A percentile compares a stretch with the other conserved stretches of the same genome.
Evolutionary conservation across 2,329 filamentous ascomycete genomes (phyloP).

Genomic region (Bipolaris oryzae): DNA sequence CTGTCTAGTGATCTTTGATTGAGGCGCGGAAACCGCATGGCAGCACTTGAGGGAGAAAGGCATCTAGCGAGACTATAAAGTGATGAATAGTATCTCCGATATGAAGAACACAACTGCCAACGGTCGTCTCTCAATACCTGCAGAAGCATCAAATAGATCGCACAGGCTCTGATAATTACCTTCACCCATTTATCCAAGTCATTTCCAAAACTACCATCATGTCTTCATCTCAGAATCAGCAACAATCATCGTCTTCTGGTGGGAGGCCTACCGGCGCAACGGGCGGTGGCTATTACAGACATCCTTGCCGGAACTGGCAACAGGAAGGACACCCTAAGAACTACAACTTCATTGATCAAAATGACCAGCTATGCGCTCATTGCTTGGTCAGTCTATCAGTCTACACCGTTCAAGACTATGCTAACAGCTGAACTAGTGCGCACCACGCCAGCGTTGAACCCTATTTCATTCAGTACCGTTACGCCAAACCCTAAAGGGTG

Average conservation of each 20-base stretch:
- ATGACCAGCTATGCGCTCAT: constrained; percentile 28
- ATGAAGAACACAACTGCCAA: constrained; percentile 5
- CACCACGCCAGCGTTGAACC: constrained; percentile 24
- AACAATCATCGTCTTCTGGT: constrained; percentile 23
- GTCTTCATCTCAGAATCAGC: constrained; percentile 19
- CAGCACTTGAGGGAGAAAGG: constrained; percentile 15
- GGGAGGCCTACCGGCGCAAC: constrained; percentile 32
- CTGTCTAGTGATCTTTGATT: constrained; percentile 23
- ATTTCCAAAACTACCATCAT: constrained; percentile 13
- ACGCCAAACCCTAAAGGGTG: background rate
- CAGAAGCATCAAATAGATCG: background rate
- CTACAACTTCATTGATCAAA: constrained; percentile 26
- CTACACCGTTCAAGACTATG: constrained; percentile 14
- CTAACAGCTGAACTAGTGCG: constrained; percentile 32
- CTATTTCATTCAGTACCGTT: background rate
- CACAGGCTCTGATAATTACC: background rate
- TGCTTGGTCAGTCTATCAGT: constrained; percentile 31
- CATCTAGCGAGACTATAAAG: constrained; percentile 27
- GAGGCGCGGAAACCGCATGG: constrained; percentile 27
- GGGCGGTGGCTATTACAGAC: constrained; percentile 29
- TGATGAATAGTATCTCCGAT: constrained; percentile 7
- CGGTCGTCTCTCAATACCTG: constrained; percentile 1
- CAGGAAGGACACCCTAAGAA: constrained; percentile 28
- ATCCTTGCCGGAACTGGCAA: constrained; percentile 28
- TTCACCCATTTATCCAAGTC: background rate